Evolutionary conservation across 805 yeast genomes (phyloP), one percentile per base, ranked within the genome.

Genomic region (Schwanniomyces pseudopolymorphus): DNA sequence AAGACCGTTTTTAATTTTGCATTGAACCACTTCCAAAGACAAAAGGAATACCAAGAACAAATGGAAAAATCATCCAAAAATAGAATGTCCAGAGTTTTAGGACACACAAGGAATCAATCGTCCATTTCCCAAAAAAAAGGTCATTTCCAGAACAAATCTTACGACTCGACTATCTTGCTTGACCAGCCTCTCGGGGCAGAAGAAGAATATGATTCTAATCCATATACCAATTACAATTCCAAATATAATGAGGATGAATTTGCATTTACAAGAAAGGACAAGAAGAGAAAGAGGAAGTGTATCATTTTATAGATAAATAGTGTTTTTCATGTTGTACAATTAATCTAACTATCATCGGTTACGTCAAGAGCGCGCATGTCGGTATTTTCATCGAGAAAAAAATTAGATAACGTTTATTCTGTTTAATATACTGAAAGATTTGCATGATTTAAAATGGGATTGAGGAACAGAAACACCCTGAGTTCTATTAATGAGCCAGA

Each of bases 1-100:
- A 70, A 72, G 41, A 78, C 80, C 27, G 84, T 89, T 1, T 90
- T 91, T 62, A 77, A 85, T 56, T 69, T 74, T 40, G 89, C 89
- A 8, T 63, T 79, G 47, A 58, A 67, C 47, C 70, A 74, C 51
- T 74, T 69, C 55, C 75, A 74, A 53, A 65, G 63, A 55, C 58
- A 70, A 51, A 51, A 53, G 46, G 70, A 68, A 50, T 41, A 57
- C 48, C 63, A 64, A 42, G 77, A 71, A 46, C 70, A 67, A 52
- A 51, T 63, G 37, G 77, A 71, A 36, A 67, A 63, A 47, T 52
- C 64, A 2, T 44, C 50, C 42, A 63, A 58, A 42, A 72, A 70
- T 38, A 56, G 77, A 35, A 50, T 66, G 33, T 64, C 70, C 31
- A 61, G 66, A 43, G 64, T 63, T 27, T 63, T 70, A 41, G 70